Percentiles rank a stretch among this genome's conserved stretches.
Conservation (phyloP, 2,329 filamentous ascomycete genomes). For the Tympanopsis confertula region DNA sequence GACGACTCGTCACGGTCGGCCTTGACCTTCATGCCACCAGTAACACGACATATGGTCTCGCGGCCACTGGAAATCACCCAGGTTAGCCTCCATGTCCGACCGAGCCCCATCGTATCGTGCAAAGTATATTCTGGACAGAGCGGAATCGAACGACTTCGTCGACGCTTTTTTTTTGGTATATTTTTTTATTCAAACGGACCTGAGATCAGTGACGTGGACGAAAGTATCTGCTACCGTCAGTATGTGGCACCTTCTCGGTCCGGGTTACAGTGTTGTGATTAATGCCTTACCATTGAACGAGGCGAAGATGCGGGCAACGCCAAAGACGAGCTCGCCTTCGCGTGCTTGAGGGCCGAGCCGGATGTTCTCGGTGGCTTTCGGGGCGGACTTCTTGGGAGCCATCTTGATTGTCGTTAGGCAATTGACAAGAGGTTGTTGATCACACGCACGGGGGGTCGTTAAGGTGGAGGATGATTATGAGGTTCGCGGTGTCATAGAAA, state of each 20-base stretch:
- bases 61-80: constrained; percentile 55
- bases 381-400: constrained; percentile 84
- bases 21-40: constrained; percentile 99
- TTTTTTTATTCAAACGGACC: no score
- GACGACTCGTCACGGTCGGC: constrained; percentile 99
- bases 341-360: constrained; percentile 92
- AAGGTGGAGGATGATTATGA: no score
- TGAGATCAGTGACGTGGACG: constrained; percentile 99
- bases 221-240: no score
- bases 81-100: constrained; percentile 2
- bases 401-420: constrained; percentile 48
- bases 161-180: no score
- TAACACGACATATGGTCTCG: constrained; percentile 99
- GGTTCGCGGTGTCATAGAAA: no score
- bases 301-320: constrained; percentile 95
- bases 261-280: no score
- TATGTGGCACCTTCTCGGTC: no score
- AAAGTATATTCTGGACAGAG: constrained; percentile 10
- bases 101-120: constrained; percentile 4
- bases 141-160: no score
- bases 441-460: constrained; percentile 7
- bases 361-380: constrained; percentile 91
- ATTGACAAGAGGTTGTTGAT: constrained; percentile 16
- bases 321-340: constrained; percentile 97
- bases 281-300: constrained; percentile 74